phyloP scores from a whole-genome alignment of 768 basidiomycete species.

The Kwoniella sp. region DNA sequence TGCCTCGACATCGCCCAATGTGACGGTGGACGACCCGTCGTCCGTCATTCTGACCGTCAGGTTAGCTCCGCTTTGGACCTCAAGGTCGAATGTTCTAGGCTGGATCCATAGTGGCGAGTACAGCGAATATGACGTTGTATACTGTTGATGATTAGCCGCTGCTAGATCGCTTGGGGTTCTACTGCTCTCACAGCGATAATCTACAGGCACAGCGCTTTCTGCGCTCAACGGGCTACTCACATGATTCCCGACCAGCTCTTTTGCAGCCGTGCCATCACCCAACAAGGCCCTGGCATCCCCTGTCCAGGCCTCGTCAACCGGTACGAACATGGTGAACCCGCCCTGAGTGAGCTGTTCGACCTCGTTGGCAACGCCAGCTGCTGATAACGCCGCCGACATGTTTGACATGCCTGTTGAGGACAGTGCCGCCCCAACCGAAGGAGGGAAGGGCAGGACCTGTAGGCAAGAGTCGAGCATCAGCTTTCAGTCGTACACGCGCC shows the following conservation, averaged over 20 bases:
- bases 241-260: conserved; percentile 25
- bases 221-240: conserved; percentile 14
- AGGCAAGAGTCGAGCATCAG: too few relatives aligned
- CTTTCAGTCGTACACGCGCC: not conserved
- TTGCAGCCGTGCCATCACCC: conserved; percentile 2
- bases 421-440: conserved; percentile 4
- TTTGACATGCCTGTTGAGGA: conserved; percentile 7
- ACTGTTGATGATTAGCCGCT: conserved; percentile 31
- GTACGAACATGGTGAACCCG: conserved; percentile 43
- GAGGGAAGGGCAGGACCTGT: conserved; percentile 32
- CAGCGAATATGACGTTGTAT: conserved; percentile 28
- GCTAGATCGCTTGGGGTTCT: too few relatives aligned
- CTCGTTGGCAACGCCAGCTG: conserved; percentile 6
- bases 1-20: conserved; percentile 14
- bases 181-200: not conserved
- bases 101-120: conserved; percentile 29
- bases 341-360: conserved; percentile 21
- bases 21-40: conserved; percentile 16
- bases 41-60: conserved; percentile 14
- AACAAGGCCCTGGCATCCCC: conserved; percentile 12
- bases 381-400: conserved; percentile 12
- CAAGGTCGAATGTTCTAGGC: conserved; percentile 7
- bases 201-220: not conserved
- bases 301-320: conserved; percentile 32
- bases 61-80: conserved; percentile 17